A percentile compares a stretch with the other conserved stretches of the same genome.
Evolutionary conservation across 306 rosid genomes (phyloP).

Genomic region (Psophocarpus tetragonolobus): DNA sequence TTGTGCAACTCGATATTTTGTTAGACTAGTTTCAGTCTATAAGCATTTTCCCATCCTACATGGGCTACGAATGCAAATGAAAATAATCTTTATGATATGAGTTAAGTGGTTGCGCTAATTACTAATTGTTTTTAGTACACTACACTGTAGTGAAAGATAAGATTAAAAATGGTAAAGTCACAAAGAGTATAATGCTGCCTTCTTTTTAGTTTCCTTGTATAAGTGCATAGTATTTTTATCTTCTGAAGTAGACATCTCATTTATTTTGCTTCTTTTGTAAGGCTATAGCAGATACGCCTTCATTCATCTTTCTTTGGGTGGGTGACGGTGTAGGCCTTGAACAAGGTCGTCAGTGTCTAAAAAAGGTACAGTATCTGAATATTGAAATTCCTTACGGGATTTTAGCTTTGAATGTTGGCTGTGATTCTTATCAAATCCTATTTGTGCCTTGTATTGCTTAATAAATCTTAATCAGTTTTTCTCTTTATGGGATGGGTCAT

Average conservation of each 20-base stretch:
- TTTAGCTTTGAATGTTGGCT: constrained; percentile 9
- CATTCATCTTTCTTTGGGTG: constrained; percentile 99
- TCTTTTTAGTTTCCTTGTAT: constrained; percentile 10
- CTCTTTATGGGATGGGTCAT: constrained; percentile 34
- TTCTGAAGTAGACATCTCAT: constrained; percentile 37
- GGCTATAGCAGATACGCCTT: constrained; percentile 99
- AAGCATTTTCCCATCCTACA: constrained; percentile 24
- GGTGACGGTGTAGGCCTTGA: constrained; percentile 98
- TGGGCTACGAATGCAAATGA: constrained; percentile 16
- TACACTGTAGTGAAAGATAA: not conserved
- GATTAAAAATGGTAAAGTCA: not conserved
- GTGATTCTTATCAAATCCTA: constrained; percentile 23
- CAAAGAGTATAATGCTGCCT: not conserved
- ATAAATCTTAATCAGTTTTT: constrained; percentile 12
- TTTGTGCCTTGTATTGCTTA: constrained; percentile 4
- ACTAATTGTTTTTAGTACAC: not conserved
- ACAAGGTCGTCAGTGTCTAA: constrained; percentile 99
- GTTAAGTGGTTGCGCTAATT: constrained; percentile 5
- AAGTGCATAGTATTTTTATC: constrained; percentile 10
- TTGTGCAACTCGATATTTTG: not conserved
- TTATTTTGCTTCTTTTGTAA: constrained; percentile 32
- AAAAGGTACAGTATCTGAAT: constrained; percentile 64
- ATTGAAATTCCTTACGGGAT: not conserved
- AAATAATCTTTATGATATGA: not conserved
- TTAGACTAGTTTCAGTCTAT: constrained; percentile 6